Evolutionary conservation across 345 rosid genomes (phyloP), one percentile per base, ranked within the genome.

Genomic region (Gossypium bickii): DNA sequence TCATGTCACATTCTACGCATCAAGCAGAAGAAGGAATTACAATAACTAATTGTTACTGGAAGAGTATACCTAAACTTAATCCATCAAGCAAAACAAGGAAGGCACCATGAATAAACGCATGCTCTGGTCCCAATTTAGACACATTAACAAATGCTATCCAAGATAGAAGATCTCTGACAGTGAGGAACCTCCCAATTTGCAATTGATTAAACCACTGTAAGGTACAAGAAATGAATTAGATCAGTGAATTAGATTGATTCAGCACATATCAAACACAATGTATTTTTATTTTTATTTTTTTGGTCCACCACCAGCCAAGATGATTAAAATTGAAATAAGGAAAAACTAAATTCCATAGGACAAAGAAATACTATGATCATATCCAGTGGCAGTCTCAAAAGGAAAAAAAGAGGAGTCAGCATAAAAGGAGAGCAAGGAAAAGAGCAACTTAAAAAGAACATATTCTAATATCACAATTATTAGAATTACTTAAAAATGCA

Each of bases 31-130:
- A 18, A 55, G 11, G 24, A 55, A 67, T 58, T 38, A 53, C 61
- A 55, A 49, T 27, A 43, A 65, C 62, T 67, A 18, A 72, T 9
- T 12, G 48, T 58, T 13, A 43, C 38, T 49, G 61, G 12, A 73
- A 52, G 73, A 45, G 72, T 72, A 62, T 86, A 93, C 98, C 98
- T 83, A 92, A 80, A 85, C 90, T 85, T 60, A 94, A 71, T 72
- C 98, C 98, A 86, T 92, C 98, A 74, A 94, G 94, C 82, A 94
- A 80, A 83, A 90, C 89, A 72, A 94, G 98, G 82, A 92, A 94
- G 76, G 87, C 87, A 62, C 98, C 98, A 77, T 94, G 98, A 65
- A 92, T 81, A 68, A 89, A 85, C 48, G 96, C 90, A 82, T 69
- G 77, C 72, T 83, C 87, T 63, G 84, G 77, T 81, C 85, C 94